Evolutionary conservation across 164 flowering plant species (phyloP).

Genomic region (Cinnamomum micranthum): DNA sequence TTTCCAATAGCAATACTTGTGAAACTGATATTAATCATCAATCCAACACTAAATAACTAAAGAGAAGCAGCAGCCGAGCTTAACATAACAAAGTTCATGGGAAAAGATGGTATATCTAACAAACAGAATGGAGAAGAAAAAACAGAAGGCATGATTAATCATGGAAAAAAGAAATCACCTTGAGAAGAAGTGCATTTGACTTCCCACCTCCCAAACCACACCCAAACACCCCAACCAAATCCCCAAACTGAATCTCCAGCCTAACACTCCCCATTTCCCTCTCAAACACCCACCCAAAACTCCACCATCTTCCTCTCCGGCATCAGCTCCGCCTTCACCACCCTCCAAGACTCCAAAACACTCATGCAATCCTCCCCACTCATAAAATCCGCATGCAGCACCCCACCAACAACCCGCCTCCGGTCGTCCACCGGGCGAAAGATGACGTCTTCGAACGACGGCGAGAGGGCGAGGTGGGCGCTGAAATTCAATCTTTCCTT

Average conservation of each 20-base stretch:
- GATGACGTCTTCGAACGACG: slow-evolving; percentile 53
- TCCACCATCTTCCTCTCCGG: slow-evolving; percentile 65
- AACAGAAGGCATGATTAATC: background rate
- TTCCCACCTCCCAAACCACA: slow-evolving; percentile 34
- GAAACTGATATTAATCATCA: no score
- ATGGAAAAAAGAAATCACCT: slow-evolving; percentile 32
- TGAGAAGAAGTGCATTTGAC: slow-evolving; percentile 55
- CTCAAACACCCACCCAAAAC: slow-evolving; percentile 43
- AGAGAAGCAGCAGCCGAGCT: no score
- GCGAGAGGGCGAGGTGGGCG: slow-evolving; percentile 36
- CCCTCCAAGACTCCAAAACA: slow-evolving; percentile 61
- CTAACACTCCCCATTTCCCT: slow-evolving; percentile 33
- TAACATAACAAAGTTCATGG: background rate
- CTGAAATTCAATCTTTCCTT: slow-evolving; percentile 43
- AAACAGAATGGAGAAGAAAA: background rate
- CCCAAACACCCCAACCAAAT: slow-evolving; percentile 45
- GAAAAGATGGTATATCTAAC: background rate
- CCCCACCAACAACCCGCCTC: slow-evolving; percentile 35
- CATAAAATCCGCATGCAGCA: slow-evolving; percentile 59
- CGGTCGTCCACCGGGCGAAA: slow-evolving; percentile 39
- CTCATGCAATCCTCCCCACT: slow-evolving; percentile 27
- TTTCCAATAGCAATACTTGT: no score
- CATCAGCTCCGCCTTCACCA: slow-evolving; percentile 60
- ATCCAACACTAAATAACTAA: no score
- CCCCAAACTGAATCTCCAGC: slow-evolving; percentile 58